Base-by-base conservation (phyloP, 1,139 yeast genomes). In the Diutina siamensis region DNA sequence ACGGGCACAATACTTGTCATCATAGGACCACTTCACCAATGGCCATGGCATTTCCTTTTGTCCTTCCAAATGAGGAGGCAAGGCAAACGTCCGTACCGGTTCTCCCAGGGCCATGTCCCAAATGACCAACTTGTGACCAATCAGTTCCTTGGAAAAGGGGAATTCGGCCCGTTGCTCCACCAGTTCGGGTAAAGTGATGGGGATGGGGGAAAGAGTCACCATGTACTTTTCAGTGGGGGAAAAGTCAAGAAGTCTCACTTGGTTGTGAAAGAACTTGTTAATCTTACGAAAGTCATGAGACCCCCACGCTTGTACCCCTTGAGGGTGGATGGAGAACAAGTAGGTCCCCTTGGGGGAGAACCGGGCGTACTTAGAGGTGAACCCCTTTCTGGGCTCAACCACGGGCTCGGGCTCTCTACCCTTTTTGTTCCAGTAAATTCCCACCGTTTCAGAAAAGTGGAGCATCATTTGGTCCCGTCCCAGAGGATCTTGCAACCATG, bases 271-370 rank as follows among this genome's bases (percentile, higher is more conserved):
- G 60, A 85, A 87, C 64, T 88, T 83, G 56, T 76, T 79, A 55
- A 88, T 71, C 57, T 85, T 76, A 52, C 74, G 76, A 62, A 88
- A 88, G 44, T 78, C 74, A 46, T 77, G 76, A 51, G 97, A 97
- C 61, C 97, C 98, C 95, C 97, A 92, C 34, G 94, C 76, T 63
- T 88, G 95, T 48, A 88, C 80, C 71, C 98, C 98, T 67, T 87
- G 95, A 48, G 89, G 88, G 64, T 92, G 97, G 59, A 88, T 75
- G 2, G 97, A 83, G 57, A 86, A 80, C 54, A 92, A 68, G 58
- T 78, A 89, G 22, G 94, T 82, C 63, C 99, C 99, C 65, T 81
- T 80, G 57, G 97, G 96, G 46, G 97, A 88, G 72, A 89, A 92
- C 61, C 83, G 82, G 56, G 89, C 85, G 55, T 80, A 85, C 53